Conservation (phyloP, 164 flowering plant species). For the Vitis labrusca region DNA sequence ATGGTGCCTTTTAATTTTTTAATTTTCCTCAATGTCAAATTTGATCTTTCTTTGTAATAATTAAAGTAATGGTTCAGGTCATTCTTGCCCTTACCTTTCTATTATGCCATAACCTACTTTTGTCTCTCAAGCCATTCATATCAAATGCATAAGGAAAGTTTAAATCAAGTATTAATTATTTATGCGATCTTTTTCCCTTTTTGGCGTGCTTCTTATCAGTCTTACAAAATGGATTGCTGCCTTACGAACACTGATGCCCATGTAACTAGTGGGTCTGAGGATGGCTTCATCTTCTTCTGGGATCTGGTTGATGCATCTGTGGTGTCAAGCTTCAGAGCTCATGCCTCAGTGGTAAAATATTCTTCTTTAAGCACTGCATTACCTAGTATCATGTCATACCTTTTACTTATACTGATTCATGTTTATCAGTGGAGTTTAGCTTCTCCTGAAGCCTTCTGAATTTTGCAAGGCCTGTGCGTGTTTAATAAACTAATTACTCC, state of each 20-base stretch:
- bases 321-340: conserved; percentile 76
- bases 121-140: background rate
- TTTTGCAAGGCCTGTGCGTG: background rate
- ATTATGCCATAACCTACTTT: background rate
- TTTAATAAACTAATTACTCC: too few species aligned
- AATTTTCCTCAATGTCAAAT: background rate
- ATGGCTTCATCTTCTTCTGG: conserved; percentile 91
- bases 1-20: background rate
- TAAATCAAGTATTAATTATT: background rate
- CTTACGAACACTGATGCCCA: conserved; percentile 91
- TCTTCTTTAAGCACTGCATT: background rate
- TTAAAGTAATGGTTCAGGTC: background rate
- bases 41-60: background rate
- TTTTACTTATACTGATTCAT: background rate
- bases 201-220: conserved; percentile 36
- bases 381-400: background rate
- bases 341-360: conserved; percentile 77
- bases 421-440: background rate
- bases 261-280: conserved; percentile 90
- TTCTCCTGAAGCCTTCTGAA: background rate
- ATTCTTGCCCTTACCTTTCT: background rate
- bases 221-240: conserved; percentile 94
- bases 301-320: conserved; percentile 96
- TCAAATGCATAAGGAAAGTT: background rate
- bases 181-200: background rate